Evolutionary conservation across 1,284 basidiomycete species (phyloP), one percentile per base, ranked within the genome.

Genomic region (Cutaneotrichosporon sp.): DNA sequence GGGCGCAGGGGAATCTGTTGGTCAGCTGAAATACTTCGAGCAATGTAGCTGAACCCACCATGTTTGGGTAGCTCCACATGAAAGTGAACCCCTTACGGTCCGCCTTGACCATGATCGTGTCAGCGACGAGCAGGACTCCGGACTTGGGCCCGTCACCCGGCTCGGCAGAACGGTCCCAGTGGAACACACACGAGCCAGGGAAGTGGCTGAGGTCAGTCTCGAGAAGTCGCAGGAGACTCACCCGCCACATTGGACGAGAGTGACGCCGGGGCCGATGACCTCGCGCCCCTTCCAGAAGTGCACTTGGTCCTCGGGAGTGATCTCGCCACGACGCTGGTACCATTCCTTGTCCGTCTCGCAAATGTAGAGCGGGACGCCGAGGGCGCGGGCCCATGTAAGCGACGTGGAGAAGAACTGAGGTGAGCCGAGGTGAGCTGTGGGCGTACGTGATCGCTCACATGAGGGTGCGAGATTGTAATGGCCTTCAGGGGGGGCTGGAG

Each of bases 391-490:
- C 74, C 74, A 75, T 0, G 68, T 71, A 6, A 74, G 51, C 17
- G 68, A 70, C 0, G 71, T 70, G 2, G 69, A 41, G 61, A 68
- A 75, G 65, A 75, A 75, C 74, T 75, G 46, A 10, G 3, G 24
- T 54, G 20, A 53, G 34, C 16, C 19, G n/a, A 14, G 20, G 19
- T 8, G 19, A 31, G 16, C 10, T 35, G 16, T 44, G 8, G 20
- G 17, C n/a, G n/a, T n/a, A n/a, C n/a, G n/a, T n/a, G n/a, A n/a
- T n/a, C n/a, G n/a, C 19, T 9, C 44, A 73, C 74, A 45, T 75
- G 74, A 10, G 74, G 74, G 55, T 75, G 74, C 6, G 67, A 70
- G 26, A 75, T 72, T 9, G 66, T 66, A 17, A 75, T 74, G 8
- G 60, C 74, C 46, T 64, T 68, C 19, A 75, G 60, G 5, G 70